Conservation (phyloP, 2,329 filamentous ascomycete species). For the Hymenoscyphus fraxineus region DNA sequence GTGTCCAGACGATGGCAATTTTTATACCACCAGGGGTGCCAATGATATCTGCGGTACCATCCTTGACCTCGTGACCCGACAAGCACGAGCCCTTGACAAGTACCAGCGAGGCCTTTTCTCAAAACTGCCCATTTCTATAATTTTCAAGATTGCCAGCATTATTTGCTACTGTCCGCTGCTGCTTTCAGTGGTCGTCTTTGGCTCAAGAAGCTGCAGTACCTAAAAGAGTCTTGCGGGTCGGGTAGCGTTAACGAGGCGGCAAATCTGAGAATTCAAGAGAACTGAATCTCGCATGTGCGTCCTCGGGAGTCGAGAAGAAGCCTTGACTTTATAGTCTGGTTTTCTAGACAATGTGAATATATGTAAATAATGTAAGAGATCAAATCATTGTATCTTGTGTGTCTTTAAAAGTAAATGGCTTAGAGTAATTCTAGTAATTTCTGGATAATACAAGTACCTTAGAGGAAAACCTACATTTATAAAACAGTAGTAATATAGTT, state of each 20-base stretch:
- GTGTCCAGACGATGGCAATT: constrained; percentile 6
- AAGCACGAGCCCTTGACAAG: constrained; percentile 11
- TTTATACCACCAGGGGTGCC: background rate
- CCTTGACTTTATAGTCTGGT: background rate
- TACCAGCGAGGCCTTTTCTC: constrained; percentile 9
- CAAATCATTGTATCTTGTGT: no score
- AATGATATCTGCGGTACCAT: constrained; percentile 7
- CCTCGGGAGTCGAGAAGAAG: background rate
- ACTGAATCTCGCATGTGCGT: constrained; percentile 10
- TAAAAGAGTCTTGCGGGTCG: constrained; percentile 4
- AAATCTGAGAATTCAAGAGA: constrained; percentile 14
- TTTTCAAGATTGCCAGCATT: constrained; percentile 7
- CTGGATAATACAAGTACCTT: no score
- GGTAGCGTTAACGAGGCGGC: constrained; percentile 5
- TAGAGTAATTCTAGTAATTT: background rate
- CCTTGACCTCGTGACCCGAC: constrained; percentile 6
- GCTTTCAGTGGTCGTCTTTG: constrained; percentile 6
- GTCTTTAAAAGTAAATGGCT: background rate
- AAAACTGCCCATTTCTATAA: constrained; percentile 12
- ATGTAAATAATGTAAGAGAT: background rate
- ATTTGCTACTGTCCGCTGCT: background rate
- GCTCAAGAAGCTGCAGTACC: constrained; percentile 4
- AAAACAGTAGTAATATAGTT: no score
- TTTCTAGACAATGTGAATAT: background rate
- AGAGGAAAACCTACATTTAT: no score